Conservation (phyloP, 2,329 filamentous ascomycete species). For the Incumbomyces delicatus region DNA sequence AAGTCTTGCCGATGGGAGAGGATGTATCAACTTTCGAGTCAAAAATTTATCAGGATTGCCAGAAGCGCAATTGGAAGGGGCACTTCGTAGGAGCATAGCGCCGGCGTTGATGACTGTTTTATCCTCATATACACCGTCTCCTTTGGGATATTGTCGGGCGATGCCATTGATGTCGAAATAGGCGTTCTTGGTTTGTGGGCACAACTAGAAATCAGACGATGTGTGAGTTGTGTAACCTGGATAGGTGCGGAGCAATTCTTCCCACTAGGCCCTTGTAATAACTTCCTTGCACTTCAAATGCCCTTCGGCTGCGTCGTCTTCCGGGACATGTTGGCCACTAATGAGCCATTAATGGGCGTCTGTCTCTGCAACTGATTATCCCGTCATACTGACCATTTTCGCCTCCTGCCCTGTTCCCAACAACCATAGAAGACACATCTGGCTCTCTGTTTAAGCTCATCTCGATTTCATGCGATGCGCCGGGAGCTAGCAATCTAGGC, state of each 20-base stretch:
- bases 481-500: background rate
- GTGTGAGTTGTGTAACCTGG: too few relatives aligned
- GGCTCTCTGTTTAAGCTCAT: slow-evolving; percentile 1
- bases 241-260: too few relatives aligned
- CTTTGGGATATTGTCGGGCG: background rate
- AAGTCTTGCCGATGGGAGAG: background rate
- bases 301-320: too few relatives aligned
- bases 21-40: slow-evolving; percentile 1
- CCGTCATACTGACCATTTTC: too few relatives aligned
- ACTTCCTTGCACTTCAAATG: too few relatives aligned
- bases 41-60: background rate
- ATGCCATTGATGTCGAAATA: background rate
- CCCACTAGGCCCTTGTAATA: too few relatives aligned
- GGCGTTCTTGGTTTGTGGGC: background rate
- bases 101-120: background rate
- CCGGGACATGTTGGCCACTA: too few relatives aligned
- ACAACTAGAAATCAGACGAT: too few relatives aligned
- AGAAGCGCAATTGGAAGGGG: background rate
- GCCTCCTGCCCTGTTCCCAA: too few relatives aligned
- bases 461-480: background rate
- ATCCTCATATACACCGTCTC: too few relatives aligned
- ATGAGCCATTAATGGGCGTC: too few relatives aligned
- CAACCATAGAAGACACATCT: background rate
- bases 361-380: too few relatives aligned
- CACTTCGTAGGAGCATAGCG: slow-evolving; percentile 4